Conservation (phyloP, 2,329 filamentous ascomycete species). For the Geosmithia morbida region DNA sequence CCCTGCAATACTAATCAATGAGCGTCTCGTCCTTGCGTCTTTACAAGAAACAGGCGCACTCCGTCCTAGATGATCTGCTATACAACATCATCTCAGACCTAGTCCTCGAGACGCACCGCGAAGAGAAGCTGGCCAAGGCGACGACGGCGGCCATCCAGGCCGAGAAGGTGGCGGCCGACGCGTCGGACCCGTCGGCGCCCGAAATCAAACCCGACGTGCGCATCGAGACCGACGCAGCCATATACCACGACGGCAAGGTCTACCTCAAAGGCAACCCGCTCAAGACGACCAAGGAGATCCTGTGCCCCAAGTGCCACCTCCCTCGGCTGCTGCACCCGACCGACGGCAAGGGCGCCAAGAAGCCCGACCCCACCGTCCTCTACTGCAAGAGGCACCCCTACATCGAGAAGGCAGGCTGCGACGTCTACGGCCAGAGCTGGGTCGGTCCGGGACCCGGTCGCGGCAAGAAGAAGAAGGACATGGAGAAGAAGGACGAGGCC, state of each 20-base stretch:
- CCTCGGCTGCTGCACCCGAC: slow-evolving; percentile 60
- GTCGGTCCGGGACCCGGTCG: slow-evolving; percentile 55
- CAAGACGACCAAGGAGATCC: slow-evolving; percentile 54
- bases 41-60: slow-evolving; percentile 31
- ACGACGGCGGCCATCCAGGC: slow-evolving; percentile 48
- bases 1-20: neutral
- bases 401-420: slow-evolving; percentile 60
- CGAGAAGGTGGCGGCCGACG: slow-evolving; percentile 44
- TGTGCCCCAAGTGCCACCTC: slow-evolving; percentile 61
- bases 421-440: slow-evolving; percentile 75
- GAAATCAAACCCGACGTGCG: slow-evolving; percentile 41
- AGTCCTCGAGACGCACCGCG: slow-evolving; percentile 58
- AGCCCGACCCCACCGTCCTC: slow-evolving; percentile 51
- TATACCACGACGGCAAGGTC: slow-evolving; percentile 56
- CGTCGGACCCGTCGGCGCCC: slow-evolving; percentile 35
- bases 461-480: slow-evolving; percentile 69
- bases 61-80: slow-evolving; percentile 59
- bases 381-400: slow-evolving; percentile 73
- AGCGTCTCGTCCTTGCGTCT: neutral
- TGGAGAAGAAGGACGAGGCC: slow-evolving; percentile 43
- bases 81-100: slow-evolving; percentile 67
- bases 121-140: slow-evolving; percentile 63
- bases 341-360: slow-evolving; percentile 51
- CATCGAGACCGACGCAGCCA: slow-evolving; percentile 51
- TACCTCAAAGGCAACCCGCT: slow-evolving; percentile 59